A percentile compares a stretch with the other conserved stretches of the same genome.
phyloP scores from a whole-genome alignment of 1,284 basidiomycete genomes.

The Amylostereum areolatum region DNA sequence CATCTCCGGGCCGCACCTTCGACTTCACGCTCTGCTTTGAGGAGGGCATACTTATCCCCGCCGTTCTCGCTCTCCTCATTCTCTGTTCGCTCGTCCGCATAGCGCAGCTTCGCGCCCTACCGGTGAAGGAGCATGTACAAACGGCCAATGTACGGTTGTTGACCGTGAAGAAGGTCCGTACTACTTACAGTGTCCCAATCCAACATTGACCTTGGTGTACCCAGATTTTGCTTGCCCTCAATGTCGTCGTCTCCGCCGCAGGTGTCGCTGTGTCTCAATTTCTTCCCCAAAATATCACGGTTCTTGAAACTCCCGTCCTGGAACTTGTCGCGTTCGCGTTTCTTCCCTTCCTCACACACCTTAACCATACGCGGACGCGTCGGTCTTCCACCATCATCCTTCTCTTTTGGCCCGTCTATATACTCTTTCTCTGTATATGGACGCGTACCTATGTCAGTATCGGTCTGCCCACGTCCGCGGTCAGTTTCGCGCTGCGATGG shows the following conservation, averaged over 20 bases:
- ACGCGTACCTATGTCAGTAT: conserved; percentile 49
- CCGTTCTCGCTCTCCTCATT: conserved; percentile 44
- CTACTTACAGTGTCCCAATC: neutral
- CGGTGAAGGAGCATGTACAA: conserved; percentile 22
- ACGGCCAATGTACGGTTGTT: conserved; percentile 39
- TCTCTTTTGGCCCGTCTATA: conserved; percentile 80
- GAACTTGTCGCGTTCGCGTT: conserved; percentile 47
- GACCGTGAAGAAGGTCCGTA: conserved; percentile 57
- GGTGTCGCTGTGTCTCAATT: conserved; percentile 30
- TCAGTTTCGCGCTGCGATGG: conserved; percentile 43
- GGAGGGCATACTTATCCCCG: conserved; percentile 58
- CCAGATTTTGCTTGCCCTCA: conserved; percentile 41
- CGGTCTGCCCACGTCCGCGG: conserved; percentile 21
- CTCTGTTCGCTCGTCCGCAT: conserved; percentile 35
- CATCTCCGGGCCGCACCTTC: conserved; percentile 60
- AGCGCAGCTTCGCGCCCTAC: conserved; percentile 22
- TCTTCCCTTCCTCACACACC: conserved; percentile 44
- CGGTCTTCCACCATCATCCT: conserved; percentile 75
- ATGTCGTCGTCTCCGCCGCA: conserved; percentile 33
- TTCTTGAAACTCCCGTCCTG: conserved; percentile 53
- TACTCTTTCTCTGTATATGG: conserved; percentile 49
- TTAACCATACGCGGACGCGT: conserved; percentile 76
- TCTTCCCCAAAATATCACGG: conserved; percentile 35
- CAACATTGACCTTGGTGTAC: neutral
- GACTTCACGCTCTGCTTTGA: conserved; percentile 86